These are phyloP conservation scores for Lepidium didymum DNA, from an alignment of 345 rosid species.

Conservation along the genomic window DNA sequence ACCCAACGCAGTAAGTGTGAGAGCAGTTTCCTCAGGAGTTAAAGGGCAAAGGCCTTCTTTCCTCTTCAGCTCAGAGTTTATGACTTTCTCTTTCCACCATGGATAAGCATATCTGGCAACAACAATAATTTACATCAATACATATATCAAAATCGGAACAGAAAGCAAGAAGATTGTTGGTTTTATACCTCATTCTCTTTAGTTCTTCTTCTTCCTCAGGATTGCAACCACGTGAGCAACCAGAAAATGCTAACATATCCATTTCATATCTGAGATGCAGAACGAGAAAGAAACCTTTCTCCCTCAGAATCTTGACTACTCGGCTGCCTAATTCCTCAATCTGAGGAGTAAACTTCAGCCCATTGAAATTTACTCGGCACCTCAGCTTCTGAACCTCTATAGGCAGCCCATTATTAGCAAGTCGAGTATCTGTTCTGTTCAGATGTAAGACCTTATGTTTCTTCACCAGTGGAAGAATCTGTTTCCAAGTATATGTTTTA, in stretches of 20 bases:
- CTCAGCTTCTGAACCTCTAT: constrained; percentile 81
- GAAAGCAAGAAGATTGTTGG: not conserved
- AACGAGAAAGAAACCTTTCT: constrained; percentile 79
- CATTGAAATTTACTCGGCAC: constrained; percentile 80
- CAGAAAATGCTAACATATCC: constrained; percentile 98
- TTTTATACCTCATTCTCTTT: constrained; percentile 67
- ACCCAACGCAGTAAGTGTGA: constrained; percentile 63
- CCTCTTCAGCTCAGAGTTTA: constrained; percentile 76
- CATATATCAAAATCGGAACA: not conserved
- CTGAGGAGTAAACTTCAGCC: constrained; percentile 66
- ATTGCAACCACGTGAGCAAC: constrained; percentile 90
- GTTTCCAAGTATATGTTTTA: constrained; percentile 20
- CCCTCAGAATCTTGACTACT: constrained; percentile 60
- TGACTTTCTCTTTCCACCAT: constrained; percentile 84
- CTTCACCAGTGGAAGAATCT: constrained; percentile 87
- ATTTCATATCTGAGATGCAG: constrained; percentile 96
- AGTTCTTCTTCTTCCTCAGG: constrained; percentile 72
- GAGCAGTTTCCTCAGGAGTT: constrained; percentile 94
- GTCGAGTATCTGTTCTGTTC: constrained; percentile 86
- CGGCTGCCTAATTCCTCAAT: constrained; percentile 82
- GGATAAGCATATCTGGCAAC: constrained; percentile 68
- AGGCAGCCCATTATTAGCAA: constrained; percentile 80
- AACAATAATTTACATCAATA: constrained; percentile 3
- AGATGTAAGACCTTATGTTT: constrained; percentile 82
- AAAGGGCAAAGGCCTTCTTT: constrained; percentile 89